Conservation (phyloP, 2,329 filamentous ascomycete genomes). For the Penicillium sp. region DNA sequence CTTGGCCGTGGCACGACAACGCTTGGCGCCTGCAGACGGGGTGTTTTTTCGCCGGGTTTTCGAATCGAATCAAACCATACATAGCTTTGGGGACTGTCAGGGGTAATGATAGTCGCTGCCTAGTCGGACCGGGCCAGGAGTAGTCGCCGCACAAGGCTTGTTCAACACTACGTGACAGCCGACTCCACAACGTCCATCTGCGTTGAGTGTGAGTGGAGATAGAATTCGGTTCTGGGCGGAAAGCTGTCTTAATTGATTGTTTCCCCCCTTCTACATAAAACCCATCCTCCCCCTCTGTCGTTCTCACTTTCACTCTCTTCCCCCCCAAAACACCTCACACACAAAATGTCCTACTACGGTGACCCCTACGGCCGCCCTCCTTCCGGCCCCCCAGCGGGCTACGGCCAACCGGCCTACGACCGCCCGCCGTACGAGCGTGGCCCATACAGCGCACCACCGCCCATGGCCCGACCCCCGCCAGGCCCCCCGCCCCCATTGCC, state of each 20-base stretch:
- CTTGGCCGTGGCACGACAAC: conserved; percentile 2
- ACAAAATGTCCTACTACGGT: conserved; percentile 25
- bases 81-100: background rate
- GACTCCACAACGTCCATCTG: conserved; percentile 4
- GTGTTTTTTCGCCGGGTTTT: background rate
- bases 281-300: background rate
- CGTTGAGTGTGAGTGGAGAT: conserved; percentile 4
- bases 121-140: conserved; percentile 1
- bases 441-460: conserved; percentile 26
- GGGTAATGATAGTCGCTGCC: conserved; percentile 5
- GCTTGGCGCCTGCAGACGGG: conserved; percentile 1
- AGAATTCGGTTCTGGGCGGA: conserved; percentile 12
- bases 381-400: conserved; percentile 10
- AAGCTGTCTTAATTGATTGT: background rate
- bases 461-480: conserved; percentile 31
- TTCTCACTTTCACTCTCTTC: background rate
- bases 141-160: conserved; percentile 5
- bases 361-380: conserved; percentile 25
- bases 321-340: background rate
- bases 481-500: conserved; percentile 53
- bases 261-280: conserved; percentile 11
- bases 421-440: conserved; percentile 33
- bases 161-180: conserved; percentile 4
- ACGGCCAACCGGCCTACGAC: conserved; percentile 21
- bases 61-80: background rate